Evolutionary conservation across 768 basidiomycete genomes (phyloP), one percentile per base, ranked within the genome.

Genomic region (Lentinula boryana): DNA sequence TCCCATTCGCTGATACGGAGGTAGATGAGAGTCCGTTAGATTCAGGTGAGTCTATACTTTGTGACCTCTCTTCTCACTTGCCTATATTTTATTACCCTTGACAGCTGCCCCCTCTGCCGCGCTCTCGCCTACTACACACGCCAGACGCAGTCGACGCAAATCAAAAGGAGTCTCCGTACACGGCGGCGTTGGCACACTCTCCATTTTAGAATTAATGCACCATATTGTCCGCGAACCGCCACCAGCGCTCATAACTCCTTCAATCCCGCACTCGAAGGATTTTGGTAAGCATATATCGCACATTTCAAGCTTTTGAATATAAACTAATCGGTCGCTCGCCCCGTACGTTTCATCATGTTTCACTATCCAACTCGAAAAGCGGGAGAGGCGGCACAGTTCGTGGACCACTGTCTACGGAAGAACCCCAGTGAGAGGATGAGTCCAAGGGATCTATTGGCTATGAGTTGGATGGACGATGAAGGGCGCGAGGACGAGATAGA

Each of bases 171-270:
- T 98, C 60, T 91, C 88, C 66, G 74, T 97, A 64, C 93, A 95
- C 70, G 96, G 95, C 40, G 92, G 93, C 1, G 91, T 90, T 31
- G 94, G 92, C 88, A 96, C 94, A 66, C 98, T 99, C 95, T 91
- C 89, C 68, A 98, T 99, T 72, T 75, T 99, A 65, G 97, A 99
- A 75, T 73, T 99, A 55, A 76, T 99, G 64, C 97, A 98, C 70
- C 94, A 98, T 70, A 98, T 99, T 66, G 97, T 99, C 56, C 97
- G 98, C 69, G 97, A 98, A 75, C 95, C 96, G 59, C 96, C 97
- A 31, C 97, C 97, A 52, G 80, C 23, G 16, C 55, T 56, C 13
- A 56, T 56, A 10, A 41, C 55, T 4, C 38, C 55, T 32, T 41
- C 21, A 1, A 38, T 56, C 8, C 55, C 36, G 6, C 55, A 56